phyloP scores from a whole-genome alignment of 306 rosid species.

The Vigna angularis region DNA sequence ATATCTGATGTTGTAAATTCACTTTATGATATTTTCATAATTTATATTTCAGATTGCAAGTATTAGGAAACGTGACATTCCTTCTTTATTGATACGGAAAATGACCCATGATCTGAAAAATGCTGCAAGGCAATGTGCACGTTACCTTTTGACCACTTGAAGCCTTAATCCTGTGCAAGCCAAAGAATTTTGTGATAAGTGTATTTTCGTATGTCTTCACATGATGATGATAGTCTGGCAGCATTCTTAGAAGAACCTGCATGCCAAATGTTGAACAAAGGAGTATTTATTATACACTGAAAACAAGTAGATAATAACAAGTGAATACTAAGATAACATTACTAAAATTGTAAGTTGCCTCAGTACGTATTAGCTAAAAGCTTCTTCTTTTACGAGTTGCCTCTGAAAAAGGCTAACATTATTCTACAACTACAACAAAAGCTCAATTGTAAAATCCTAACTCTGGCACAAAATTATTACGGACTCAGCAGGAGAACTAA shows the following conservation, averaged over 20 bases:
- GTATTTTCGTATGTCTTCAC: constrained; percentile 85
- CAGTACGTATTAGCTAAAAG: background rate
- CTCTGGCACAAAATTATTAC: background rate
- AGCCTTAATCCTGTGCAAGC: constrained; percentile 92
- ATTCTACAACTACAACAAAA: constrained; percentile 8
- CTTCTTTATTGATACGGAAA: constrained; percentile 28
- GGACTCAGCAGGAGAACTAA: background rate
- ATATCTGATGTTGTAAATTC: constrained; percentile 3
- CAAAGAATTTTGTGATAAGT: constrained; percentile 86
- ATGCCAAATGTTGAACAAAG: constrained; percentile 47
- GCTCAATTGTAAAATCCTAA: background rate
- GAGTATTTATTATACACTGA: constrained; percentile 32
- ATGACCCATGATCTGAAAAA: constrained; percentile 7
- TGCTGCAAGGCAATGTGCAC: constrained; percentile 29
- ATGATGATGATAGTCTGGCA: constrained; percentile 89
- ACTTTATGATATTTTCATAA: constrained; percentile 4
- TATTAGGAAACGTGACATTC: background rate
- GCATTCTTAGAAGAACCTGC: constrained; percentile 91
- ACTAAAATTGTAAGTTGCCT: background rate
- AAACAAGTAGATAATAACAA: constrained; percentile 15
- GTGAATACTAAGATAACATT: background rate
- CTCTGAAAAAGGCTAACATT: constrained; percentile 4
- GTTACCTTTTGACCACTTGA: constrained; percentile 90
- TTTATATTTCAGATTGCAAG: constrained; percentile 32
- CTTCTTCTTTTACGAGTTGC: background rate